Percentiles rank a stretch among this genome's conserved stretches.
phyloP scores from a whole-genome alignment of 2,329 filamentous ascomycete species.

The Raffaelea ambrosiae region DNA sequence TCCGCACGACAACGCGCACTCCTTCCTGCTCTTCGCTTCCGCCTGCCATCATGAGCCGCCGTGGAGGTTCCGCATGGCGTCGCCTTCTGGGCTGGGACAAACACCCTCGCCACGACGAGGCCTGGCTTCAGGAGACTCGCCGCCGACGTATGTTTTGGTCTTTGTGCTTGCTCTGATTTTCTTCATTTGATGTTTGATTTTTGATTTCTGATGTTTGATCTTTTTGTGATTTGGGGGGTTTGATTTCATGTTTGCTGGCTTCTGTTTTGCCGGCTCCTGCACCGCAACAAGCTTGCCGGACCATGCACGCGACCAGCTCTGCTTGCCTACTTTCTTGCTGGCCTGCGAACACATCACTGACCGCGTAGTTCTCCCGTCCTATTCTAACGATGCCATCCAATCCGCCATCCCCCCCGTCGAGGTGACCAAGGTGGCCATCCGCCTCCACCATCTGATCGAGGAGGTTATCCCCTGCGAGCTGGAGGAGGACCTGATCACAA shows the following conservation, averaged over 20 bases:
- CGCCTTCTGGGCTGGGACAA: slow-evolving; percentile 22
- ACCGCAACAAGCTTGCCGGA: too few species aligned
- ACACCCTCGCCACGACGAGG: slow-evolving; percentile 16
- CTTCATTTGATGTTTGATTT: not conserved
- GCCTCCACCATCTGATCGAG: slow-evolving; percentile 84
- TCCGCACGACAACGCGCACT: too few species aligned
- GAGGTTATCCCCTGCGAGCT: slow-evolving; percentile 86
- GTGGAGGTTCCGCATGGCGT: slow-evolving; percentile 13
- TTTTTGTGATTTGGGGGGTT: too few species aligned
- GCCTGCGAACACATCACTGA: not conserved
- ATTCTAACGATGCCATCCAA: slow-evolving; percentile 47
- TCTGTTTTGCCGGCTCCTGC: not conserved
- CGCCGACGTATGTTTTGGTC: slow-evolving; percentile 16
- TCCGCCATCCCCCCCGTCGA: slow-evolving; percentile 67
- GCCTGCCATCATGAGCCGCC: slow-evolving; percentile 5
- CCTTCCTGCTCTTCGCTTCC: too few species aligned
- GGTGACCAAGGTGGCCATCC: slow-evolving; percentile 83
- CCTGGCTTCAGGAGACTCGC: slow-evolving; percentile 22
- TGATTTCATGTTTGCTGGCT: too few species aligned
- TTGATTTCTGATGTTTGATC: too few species aligned
- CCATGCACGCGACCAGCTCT: too few species aligned
- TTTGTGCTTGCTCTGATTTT: too few species aligned
- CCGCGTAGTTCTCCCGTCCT: slow-evolving; percentile 54
- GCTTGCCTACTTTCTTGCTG: not conserved
- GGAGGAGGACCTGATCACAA: slow-evolving; percentile 64